A percentile compares a stretch with the other conserved stretches of the same genome.
Conservation (phyloP, 2,329 filamentous ascomycete species). For the Aspergillus sergii region DNA sequence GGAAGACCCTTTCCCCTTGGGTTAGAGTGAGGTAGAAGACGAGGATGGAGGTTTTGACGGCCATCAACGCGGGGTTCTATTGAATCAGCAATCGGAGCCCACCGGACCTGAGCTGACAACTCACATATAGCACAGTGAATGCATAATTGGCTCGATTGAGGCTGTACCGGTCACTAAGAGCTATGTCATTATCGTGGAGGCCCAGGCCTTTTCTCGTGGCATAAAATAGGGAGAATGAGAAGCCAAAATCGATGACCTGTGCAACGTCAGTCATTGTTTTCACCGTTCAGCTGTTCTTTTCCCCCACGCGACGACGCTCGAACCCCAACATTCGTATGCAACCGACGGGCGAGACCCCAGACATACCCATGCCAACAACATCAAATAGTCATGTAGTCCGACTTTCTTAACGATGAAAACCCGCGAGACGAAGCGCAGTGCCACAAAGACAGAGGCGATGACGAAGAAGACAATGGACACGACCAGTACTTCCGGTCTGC, state of each 20-base stretch:
- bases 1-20: conserved; percentile 74
- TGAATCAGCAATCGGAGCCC: background rate
- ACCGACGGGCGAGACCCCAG: background rate
- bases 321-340: conserved; percentile 2
- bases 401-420: conserved; percentile 71
- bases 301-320: background rate
- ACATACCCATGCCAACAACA: conserved; percentile 73
- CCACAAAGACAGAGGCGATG: conserved; percentile 74
- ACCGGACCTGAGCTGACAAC: conserved; percentile 23
- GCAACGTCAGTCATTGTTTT: background rate
- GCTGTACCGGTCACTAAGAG: conserved; percentile 26
- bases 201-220: conserved; percentile 48
- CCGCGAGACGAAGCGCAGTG: conserved; percentile 72
- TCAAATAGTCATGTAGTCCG: conserved; percentile 78
- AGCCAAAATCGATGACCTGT: conserved; percentile 49
- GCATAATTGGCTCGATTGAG: conserved; percentile 58
- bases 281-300: background rate
- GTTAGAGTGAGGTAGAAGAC: conserved; percentile 86
- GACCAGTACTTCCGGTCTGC: conserved; percentile 42
- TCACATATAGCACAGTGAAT: conserved; percentile 63
- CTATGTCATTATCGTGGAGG: conserved; percentile 43
- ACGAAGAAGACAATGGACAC: conserved; percentile 56
- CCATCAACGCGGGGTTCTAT: conserved; percentile 85
- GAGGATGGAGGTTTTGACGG: conserved; percentile 88
- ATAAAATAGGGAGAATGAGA: conserved; percentile 50